These are phyloP conservation scores for Lactarius psammicola DNA, from an alignment of 768 basidiomycete species.

Conservation along the genomic window DNA sequence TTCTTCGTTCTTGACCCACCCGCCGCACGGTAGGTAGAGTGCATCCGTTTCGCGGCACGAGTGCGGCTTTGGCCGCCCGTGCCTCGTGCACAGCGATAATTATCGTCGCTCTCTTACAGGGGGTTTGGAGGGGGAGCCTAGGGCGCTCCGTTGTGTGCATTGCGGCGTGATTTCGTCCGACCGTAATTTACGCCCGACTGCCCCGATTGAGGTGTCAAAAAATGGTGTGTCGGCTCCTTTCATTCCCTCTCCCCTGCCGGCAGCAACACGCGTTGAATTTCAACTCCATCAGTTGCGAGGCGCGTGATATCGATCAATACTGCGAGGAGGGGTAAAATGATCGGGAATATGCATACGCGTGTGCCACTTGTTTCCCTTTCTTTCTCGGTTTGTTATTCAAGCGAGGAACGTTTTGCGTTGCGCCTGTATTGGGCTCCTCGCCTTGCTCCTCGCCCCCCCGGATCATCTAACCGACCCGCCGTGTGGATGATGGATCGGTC, in stretches of 20 bases:
- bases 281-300: not conserved
- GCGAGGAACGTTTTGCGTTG: not conserved
- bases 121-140: not conserved
- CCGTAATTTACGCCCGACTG: not conserved
- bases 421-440: not conserved
- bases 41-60: conserved; percentile 1
- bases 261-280: not conserved
- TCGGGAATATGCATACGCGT: not conserved
- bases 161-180: not conserved
- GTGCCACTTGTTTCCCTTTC: not conserved
- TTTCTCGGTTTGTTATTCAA: not conserved
- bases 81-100: not conserved
- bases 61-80: not conserved
- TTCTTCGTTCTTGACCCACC: not conserved
- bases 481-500: not conserved
- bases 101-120: not conserved
- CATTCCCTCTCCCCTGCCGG: not conserved
- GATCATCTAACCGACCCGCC: not conserved
- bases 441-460: not conserved
- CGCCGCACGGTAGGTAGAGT: too few relatives aligned
- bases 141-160: conserved; percentile 19
- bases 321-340: not conserved
- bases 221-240: not conserved
- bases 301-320: not conserved
- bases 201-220: too few relatives aligned